Percentiles rank a stretch among this genome's conserved stretches.
Evolutionary conservation across 2,329 filamentous ascomycete species (phyloP).

Genomic region (Colletotrichum horii): DNA sequence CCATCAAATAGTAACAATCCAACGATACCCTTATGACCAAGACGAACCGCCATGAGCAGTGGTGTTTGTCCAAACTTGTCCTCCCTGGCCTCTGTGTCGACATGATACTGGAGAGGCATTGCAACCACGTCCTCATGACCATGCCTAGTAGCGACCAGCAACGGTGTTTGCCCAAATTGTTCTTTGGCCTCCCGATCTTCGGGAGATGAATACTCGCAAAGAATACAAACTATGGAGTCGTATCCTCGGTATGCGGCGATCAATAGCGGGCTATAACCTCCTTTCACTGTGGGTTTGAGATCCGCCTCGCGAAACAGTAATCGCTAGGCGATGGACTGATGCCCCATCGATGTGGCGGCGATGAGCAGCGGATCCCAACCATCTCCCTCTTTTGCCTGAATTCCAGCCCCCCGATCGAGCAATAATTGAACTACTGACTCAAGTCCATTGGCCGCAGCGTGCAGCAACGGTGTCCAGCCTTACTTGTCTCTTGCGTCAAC

Average conservation of each 20-base stretch:
- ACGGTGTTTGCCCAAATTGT: neutral
- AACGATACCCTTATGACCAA: neutral
- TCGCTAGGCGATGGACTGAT: rapidly evolving
- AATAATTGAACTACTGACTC: rapidly evolving
- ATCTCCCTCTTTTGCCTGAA: neutral
- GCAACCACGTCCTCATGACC: rapidly evolving
- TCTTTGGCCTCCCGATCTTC: neutral
- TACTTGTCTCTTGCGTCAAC: too few relatives aligned
- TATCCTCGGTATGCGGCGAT: too few relatives aligned
- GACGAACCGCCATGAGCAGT: neutral
- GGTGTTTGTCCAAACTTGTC: neutral
- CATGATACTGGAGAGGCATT: rapidly evolving
- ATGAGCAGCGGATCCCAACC: neutral
- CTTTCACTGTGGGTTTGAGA: rapidly evolving
- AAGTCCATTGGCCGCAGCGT: too few relatives aligned
- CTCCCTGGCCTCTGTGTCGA: rapidly evolving
- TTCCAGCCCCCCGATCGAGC: rapidly evolving
- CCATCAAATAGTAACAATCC: rapidly evolving
- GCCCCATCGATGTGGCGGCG: too few relatives aligned
- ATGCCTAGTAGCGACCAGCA: neutral
- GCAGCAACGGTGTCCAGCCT: too few relatives aligned
- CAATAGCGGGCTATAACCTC: rapidly evolving
- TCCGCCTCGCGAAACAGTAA: rapidly evolving
- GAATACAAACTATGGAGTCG: rapidly evolving
- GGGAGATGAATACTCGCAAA: rapidly evolving